These are phyloP conservation scores for Raffaelea arxii DNA, from an alignment of 2,329 filamentous ascomycete species.

Conservation along the genomic window DNA sequence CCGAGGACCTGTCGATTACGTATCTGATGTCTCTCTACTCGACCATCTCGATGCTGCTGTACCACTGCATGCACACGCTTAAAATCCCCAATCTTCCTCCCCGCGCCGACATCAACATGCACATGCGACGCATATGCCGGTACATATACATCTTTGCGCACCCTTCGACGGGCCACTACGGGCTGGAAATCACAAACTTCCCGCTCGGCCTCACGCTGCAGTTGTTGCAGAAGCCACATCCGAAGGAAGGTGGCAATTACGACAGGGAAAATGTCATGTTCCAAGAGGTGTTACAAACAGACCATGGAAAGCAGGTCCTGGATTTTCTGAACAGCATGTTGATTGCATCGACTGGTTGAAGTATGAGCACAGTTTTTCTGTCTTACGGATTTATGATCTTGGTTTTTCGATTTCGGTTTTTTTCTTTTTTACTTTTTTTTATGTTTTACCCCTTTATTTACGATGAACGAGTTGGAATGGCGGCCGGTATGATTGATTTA, in stretches of 20 bases:
- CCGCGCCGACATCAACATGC: conserved; percentile 4
- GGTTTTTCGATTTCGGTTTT: not conserved
- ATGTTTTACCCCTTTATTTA: not conserved
- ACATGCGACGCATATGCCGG: conserved; percentile 9
- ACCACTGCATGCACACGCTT: conserved; percentile 10
- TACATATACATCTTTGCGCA: conserved; percentile 13
- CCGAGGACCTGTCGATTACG: conserved; percentile 12
- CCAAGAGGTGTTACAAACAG: conserved; percentile 8
- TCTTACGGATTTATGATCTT: not conserved
- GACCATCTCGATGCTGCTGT: conserved; percentile 13
- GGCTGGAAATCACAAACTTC: conserved; percentile 12
- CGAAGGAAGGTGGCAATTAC: not conserved
- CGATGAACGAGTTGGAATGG: too few relatives aligned
- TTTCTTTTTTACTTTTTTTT: not conserved
- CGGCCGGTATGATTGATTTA: too few relatives aligned
- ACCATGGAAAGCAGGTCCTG: conserved; percentile 10
- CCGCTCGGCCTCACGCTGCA: conserved; percentile 12
- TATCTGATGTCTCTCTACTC: conserved; percentile 13
- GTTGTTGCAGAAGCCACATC: conserved; percentile 3
- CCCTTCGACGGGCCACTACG: conserved; percentile 12
- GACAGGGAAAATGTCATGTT: conserved; percentile 8
- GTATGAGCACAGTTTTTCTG: not conserved
- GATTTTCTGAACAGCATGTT: conserved; percentile 13
- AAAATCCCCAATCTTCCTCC: conserved; percentile 6
- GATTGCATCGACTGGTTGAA: not conserved